Evolutionary conservation across 2,329 filamentous ascomycete species (phyloP).

Genomic region (Alternaria sp.): DNA sequence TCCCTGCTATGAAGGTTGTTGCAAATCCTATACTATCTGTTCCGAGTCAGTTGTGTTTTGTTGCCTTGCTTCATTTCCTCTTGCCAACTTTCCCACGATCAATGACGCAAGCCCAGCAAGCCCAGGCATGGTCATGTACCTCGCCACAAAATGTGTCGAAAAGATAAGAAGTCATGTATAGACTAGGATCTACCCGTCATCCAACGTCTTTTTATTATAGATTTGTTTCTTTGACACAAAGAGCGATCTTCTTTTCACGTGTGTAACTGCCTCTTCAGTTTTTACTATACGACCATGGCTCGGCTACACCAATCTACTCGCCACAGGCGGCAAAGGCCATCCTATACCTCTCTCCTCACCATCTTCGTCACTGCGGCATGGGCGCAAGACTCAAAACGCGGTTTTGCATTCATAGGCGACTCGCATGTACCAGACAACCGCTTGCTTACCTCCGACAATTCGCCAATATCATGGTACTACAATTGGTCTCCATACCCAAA

Average conservation of each 20-base stretch:
- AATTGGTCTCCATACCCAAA: slow-evolving; percentile 71
- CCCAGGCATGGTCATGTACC: slow-evolving; percentile 29
- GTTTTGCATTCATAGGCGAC: slow-evolving; percentile 74
- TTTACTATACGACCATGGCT: slow-evolving; percentile 1
- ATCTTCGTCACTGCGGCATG: slow-evolving; percentile 18
- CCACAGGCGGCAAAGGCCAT: slow-evolving; percentile 8
- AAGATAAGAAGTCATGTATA: slow-evolving; percentile 24
- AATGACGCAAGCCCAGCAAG: slow-evolving; percentile 45
- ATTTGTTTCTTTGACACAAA: background rate
- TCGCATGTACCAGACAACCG: slow-evolving; percentile 67
- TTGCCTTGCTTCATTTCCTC: slow-evolving; percentile 18
- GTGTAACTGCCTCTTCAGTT: background rate
- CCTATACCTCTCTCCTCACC: slow-evolving; percentile 8
- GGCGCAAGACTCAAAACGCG: slow-evolving; percentile 69
- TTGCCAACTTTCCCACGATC: slow-evolving; percentile 41
- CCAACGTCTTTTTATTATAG: background rate
- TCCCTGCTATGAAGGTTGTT: background rate
- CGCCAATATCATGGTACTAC: slow-evolving; percentile 83
- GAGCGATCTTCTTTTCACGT: background rate
- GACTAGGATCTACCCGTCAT: slow-evolving; percentile 11
- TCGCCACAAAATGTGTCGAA: slow-evolving; percentile 26
- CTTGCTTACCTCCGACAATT: slow-evolving; percentile 67
- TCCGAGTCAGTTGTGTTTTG: slow-evolving; percentile 18
- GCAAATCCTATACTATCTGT: background rate
- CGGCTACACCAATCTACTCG: slow-evolving; percentile 3